Evolutionary conservation across 202 grass and related monocot species (phyloP), one percentile per base, ranked within the genome.

Genomic region (Panicum hallii): DNA sequence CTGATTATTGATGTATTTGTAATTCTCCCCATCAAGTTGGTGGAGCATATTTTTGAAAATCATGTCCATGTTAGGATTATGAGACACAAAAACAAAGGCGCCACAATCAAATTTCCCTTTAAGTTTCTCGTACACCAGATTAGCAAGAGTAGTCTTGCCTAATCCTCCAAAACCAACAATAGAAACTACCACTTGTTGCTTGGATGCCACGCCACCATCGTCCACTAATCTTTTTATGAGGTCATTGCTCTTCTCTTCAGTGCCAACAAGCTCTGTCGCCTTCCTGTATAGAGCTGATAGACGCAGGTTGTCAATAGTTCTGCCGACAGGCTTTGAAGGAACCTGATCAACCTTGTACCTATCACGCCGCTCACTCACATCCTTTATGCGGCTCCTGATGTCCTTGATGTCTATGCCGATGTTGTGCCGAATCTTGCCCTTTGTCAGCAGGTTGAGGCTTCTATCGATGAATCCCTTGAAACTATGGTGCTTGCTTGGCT

Each of bases 131-230:
- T 79, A 79, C 30, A 79, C 77, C 0, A 15, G 2, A 8, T 15
- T 79, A 5, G 77, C 62, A 40, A 79, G 77, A 52, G 77, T 79
- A 4, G 62, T 79, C 30, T 79, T 79, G 28, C 77, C 77, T 40
- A 79, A 38, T 15, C 77, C 77, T 41, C 28, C 77, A 53, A 49
- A 34, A 12, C 76, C 76, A n/a, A 65, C 76, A 14, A 79, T 67
- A 3, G 77, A 67, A 1, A 53, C 30, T 4, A 67, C 17, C 17
- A 55, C 17, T 6, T 55, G 52, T 8, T 55, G 17, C 17, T 5
- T 5, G 0, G 14, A 53, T 17, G 15, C 1, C 6, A 20, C 52
- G 6, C 6, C 6, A 0, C 16, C 16, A 17, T 20, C 52, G 5
- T 1, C 52, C 17, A 55, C 17, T 20, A 55, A 6, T 19, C 16